Conservation (phyloP, 495 filamentous ascomycete species). For the Annulohypoxylon nitens region DNA sequence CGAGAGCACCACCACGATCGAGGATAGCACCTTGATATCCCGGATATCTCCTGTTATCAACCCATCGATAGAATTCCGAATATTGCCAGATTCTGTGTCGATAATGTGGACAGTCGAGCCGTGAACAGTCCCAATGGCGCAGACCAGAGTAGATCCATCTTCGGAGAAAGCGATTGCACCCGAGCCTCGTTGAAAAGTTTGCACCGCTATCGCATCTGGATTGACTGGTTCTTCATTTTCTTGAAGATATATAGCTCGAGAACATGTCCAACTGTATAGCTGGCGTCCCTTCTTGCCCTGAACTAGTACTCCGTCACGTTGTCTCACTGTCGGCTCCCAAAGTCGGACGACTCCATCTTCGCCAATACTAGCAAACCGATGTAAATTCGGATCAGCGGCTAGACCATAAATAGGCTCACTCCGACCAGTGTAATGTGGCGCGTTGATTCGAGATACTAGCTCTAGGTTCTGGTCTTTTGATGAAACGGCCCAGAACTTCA, state of each 20-base stretch:
- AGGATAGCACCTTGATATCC: constrained; percentile 69
- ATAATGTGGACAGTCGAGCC: constrained; percentile 70
- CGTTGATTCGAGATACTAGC: constrained; percentile 83
- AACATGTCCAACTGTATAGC: constrained; percentile 80
- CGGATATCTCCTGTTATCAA: constrained; percentile 67
- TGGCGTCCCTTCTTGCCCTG: constrained; percentile 64
- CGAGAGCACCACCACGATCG: constrained; percentile 72
- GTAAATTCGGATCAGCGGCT: constrained; percentile 70
- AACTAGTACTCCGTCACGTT: constrained; percentile 71
- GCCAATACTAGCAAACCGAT: constrained; percentile 86
- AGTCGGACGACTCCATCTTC: constrained; percentile 80
- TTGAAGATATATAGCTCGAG: constrained; percentile 68
- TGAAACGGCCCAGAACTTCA: constrained; percentile 93
- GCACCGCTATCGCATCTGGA: constrained; percentile 28
- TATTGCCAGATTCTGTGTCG: constrained; percentile 67
- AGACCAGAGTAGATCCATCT: constrained; percentile 89
- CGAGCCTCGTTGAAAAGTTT: constrained; percentile 50
- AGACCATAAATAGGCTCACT: constrained; percentile 76
- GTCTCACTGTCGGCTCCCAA: constrained; percentile 78
- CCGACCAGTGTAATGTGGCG: constrained; percentile 73
- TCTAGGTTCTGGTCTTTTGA: constrained; percentile 73
- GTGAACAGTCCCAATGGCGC: constrained; percentile 57
- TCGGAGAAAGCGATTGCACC: constrained; percentile 79
- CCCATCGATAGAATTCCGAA: constrained; percentile 67
- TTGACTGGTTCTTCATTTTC: constrained; percentile 57